phyloP scores from a whole-genome alignment of 2,329 filamentous ascomycete species.

The Trichoderma lentiforme region DNA sequence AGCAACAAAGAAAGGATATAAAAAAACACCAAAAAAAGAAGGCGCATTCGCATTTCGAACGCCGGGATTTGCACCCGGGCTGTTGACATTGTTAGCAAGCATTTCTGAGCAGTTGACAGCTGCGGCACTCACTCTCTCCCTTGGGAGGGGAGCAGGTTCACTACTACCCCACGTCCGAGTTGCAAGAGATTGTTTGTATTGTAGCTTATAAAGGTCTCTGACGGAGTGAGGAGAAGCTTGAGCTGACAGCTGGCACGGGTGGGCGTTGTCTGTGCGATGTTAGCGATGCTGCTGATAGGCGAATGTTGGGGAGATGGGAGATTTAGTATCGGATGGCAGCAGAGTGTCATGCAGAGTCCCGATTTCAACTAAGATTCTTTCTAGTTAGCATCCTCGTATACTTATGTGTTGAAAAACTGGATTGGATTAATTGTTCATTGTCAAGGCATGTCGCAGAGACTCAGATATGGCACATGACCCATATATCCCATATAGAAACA shows the following conservation, averaged over 20 bases:
- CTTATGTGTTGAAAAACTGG: not conserved
- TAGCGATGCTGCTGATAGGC: not conserved
- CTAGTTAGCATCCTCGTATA: not conserved
- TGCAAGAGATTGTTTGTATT: constrained; percentile 8
- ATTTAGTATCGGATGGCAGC: not conserved
- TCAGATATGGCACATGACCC: not conserved
- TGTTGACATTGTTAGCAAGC: constrained; percentile 17
- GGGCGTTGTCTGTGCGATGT: not conserved
- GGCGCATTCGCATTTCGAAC: constrained; percentile 22
- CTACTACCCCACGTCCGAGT: constrained; percentile 28
- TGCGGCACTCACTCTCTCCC: constrained; percentile 27
- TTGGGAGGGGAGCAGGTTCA: constrained; percentile 28
- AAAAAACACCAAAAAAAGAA: constrained; percentile 20
- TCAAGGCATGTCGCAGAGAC: not conserved
- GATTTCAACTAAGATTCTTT: not conserved
- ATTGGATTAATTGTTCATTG: not conserved
- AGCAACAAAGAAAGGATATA: not conserved
- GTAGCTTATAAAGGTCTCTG: constrained; percentile 6
- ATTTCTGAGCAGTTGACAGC: constrained; percentile 2
- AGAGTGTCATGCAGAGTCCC: not conserved
- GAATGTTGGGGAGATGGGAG: not conserved
- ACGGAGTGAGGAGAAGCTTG: too few relatives aligned
- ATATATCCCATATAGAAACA: not conserved
- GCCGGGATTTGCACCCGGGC: constrained; percentile 28
- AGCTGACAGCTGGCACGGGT: not conserved